Evolutionary conservation across 2,329 filamentous ascomycete genomes (phyloP).

Genomic region (Arthrobotrys musiformis): DNA sequence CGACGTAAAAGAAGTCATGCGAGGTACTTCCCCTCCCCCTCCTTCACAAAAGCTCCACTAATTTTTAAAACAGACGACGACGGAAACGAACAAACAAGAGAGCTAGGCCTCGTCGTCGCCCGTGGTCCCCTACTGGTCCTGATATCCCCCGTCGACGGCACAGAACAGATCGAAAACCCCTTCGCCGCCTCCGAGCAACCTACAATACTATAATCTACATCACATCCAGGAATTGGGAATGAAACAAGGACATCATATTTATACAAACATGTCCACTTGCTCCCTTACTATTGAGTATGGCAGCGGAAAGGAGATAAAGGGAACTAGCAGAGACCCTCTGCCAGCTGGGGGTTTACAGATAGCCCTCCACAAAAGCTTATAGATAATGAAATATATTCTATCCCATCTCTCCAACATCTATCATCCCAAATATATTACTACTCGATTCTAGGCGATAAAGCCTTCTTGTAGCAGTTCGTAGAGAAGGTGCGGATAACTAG

Average conservation of each 20-base stretch:
- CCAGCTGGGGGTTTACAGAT: neutral
- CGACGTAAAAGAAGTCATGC: conserved; percentile 87
- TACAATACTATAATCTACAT: conserved; percentile 32
- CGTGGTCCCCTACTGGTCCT: conserved; percentile 91
- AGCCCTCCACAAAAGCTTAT: conserved; percentile 1
- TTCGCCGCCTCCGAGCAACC: conserved; percentile 80
- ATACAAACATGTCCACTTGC: conserved; percentile 51
- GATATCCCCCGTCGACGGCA: conserved; percentile 91
- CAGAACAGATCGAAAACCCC: conserved; percentile 94
- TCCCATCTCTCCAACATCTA: neutral
- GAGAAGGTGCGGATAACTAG: neutral
- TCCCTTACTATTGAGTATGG: too few relatives aligned
- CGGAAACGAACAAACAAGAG: conserved; percentile 83
- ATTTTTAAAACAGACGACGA: conserved; percentile 91
- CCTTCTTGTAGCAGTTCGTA: too few relatives aligned
- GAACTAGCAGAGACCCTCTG: too few relatives aligned
- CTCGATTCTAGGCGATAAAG: too few relatives aligned
- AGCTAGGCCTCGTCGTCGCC: conserved; percentile 86
- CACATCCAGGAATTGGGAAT: neutral
- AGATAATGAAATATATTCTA: conserved; percentile 10
- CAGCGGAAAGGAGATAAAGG: too few relatives aligned
- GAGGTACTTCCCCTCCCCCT: conserved; percentile 70
- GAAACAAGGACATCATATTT: conserved; percentile 57
- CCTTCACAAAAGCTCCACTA: conserved; percentile 12
- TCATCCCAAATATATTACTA: too few relatives aligned